Percentiles rank a stretch among this genome's conserved stretches.
phyloP scores from a whole-genome alignment of 2,329 filamentous ascomycete genomes.

The Paraconiothyrium brasiliense region DNA sequence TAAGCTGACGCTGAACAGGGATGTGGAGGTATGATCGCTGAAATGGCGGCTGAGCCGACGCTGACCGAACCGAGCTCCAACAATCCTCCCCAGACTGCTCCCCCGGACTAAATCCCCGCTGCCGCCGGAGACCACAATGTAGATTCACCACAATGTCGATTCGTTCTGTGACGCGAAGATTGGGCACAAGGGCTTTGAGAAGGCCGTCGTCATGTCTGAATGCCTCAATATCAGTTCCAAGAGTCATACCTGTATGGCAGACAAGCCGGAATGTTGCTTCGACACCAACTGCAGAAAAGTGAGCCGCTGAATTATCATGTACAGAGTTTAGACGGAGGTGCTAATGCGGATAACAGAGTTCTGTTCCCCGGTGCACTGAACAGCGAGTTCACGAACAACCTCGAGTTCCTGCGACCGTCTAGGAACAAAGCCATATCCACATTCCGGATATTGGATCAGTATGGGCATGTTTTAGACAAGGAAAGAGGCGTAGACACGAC shows the following conservation, averaged over 20 bases:
- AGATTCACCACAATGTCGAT: constrained; percentile 46
- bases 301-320: constrained; percentile 30
- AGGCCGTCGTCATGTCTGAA: constrained; percentile 25
- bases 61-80: constrained; percentile 39
- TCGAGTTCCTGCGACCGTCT: constrained; percentile 79
- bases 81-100: constrained; percentile 32
- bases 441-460: constrained; percentile 89
- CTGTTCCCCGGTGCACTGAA: constrained; percentile 94
- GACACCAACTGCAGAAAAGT: constrained; percentile 68
- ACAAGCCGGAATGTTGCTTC: constrained; percentile 67
- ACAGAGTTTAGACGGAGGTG: background rate
- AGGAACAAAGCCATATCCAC: constrained; percentile 82
- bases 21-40: background rate
- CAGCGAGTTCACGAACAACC: constrained; percentile 84
- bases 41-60: constrained; percentile 34
- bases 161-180: constrained; percentile 39
- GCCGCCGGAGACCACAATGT: constrained; percentile 29
- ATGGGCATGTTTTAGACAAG: constrained; percentile 83
- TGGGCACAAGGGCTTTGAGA: constrained; percentile 30
- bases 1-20: constrained; percentile 21
- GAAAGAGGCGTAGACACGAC: constrained; percentile 72
- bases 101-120: constrained; percentile 32
- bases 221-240: constrained; percentile 22
- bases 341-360: constrained; percentile 53
- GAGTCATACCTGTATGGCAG: constrained; percentile 36